Percentiles rank a stretch among this genome's conserved stretches.
Evolutionary conservation across 257 asterid species (phyloP).

Genomic region (Solanum etuberosum): DNA sequence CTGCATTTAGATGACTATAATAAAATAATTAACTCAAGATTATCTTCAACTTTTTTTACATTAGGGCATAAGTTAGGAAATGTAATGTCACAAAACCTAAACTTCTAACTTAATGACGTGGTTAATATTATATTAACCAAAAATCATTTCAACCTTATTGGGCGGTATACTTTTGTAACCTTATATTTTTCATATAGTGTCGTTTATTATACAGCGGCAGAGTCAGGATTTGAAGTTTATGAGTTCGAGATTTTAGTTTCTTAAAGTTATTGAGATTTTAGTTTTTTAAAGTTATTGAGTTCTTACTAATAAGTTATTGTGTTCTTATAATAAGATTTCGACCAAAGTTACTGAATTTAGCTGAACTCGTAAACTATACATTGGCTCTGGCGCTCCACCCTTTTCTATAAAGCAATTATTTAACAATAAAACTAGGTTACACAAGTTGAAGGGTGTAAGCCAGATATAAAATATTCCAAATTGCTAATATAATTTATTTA

Average conservation of each 20-base stretch:
- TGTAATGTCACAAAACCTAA: background rate
- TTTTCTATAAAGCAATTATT: background rate
- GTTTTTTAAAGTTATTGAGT: too few relatives aligned
- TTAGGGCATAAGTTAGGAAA: background rate
- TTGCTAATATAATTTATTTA: background rate
- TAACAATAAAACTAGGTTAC: background rate
- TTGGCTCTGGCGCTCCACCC: too few relatives aligned
- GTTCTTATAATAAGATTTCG: too few relatives aligned
- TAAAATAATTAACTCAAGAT: background rate
- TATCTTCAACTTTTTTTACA: background rate
- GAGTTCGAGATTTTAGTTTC: background rate
- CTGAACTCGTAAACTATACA: background rate
- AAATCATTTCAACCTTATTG: background rate
- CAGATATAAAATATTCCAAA: background rate
- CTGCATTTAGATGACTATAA: background rate
- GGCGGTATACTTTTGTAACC: background rate
- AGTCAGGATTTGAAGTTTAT: background rate
- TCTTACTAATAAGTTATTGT: too few relatives aligned
- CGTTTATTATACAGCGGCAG: background rate
- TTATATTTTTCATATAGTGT: background rate
- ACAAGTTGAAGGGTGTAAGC: background rate
- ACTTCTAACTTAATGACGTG: background rate
- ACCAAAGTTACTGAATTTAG: too few relatives aligned
- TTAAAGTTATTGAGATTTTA: too few relatives aligned
- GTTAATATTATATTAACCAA: background rate